A percentile compares a stretch with the other conserved stretches of the same genome.
phyloP scores from a whole-genome alignment of 805 yeast genomes.

The Lipomyces yamanashiensis region DNA sequence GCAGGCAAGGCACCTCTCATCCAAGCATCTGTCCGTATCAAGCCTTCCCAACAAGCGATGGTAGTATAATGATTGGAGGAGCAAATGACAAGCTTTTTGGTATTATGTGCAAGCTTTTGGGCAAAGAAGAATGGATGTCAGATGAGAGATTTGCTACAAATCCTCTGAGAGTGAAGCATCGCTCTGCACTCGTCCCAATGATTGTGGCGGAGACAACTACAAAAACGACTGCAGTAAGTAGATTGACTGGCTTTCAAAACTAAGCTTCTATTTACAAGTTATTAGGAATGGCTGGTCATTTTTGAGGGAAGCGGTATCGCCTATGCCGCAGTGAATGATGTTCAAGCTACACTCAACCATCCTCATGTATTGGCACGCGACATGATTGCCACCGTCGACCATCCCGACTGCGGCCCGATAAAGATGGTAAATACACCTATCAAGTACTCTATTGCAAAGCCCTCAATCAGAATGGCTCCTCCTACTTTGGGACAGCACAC shows the following conservation, averaged over 20 bases:
- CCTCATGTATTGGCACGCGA: conserved; percentile 47
- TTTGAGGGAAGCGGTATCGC: conserved; percentile 47
- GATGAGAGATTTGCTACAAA: conserved; percentile 46
- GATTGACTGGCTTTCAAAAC: background rate
- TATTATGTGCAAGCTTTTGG: conserved; percentile 44
- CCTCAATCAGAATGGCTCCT: conserved; percentile 46
- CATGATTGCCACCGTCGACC: conserved; percentile 47
- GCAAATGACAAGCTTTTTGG: conserved; percentile 50
- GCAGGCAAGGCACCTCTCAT: conserved; percentile 51
- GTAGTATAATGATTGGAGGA: conserved; percentile 51
- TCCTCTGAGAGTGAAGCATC: conserved; percentile 46
- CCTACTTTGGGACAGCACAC: conserved; percentile 51
- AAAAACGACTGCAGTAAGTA: conserved; percentile 41
- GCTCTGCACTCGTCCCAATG: conserved; percentile 44
- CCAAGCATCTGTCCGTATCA: conserved; percentile 51
- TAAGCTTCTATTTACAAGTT: background rate
- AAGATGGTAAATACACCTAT: conserved; percentile 49
- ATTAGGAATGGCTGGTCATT: conserved; percentile 44
- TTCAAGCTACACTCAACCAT: conserved; percentile 46
- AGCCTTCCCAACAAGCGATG: conserved; percentile 47
- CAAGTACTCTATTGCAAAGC: conserved; percentile 47
- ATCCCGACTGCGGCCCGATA: conserved; percentile 46
- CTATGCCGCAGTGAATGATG: conserved; percentile 50
- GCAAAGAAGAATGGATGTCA: conserved; percentile 47
- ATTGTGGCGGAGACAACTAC: conserved; percentile 42